Evolutionary conservation across 108 stramenopile genomes (phyloP), one percentile per base, ranked within the genome.

Genomic region (Cyclotella sp.): DNA sequence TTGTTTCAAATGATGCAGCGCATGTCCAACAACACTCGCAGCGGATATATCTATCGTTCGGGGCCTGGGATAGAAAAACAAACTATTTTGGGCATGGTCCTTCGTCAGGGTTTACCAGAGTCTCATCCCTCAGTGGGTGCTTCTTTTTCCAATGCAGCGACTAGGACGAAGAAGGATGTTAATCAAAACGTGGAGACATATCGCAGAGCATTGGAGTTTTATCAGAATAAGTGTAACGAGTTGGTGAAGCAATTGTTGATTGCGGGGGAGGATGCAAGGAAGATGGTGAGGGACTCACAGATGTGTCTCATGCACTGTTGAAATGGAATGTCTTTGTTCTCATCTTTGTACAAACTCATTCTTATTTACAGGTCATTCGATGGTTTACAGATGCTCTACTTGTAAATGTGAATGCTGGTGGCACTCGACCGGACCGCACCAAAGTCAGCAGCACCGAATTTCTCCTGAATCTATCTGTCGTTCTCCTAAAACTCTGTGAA

Each of bases 341-440:
- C n/a, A 11, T 5, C 16, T 24, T 55, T 5, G 29, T 14, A 58
- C 26, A 9, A 0, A 26, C 22, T 42, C 24, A 26, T 41, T 21
- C 39, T 63, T 4, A 28, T 60, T n/a, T 15, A 59, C 21, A 82
- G 70, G 86, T 89, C 5, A 78, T 95, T 78, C 63, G 88, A 71
- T 96, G 95, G 95, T 85, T 94, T 72, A 77, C 63, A 19, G 95
- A 96, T 82, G 89, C 90, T 15, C 70, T 93, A 39, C 61, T 92
- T 29, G 85, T 96, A 59, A 96, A 96, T 78, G 71, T 73, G 42
- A 85, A 85, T 58, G 93, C 95, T 0, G 83, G 83, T 24, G 95
- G 85, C 16, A 85, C 89, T 59, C 77, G 90, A 59, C 90, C 88
- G 13, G 95, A 96, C 78, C 61, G 69, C 26, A 73, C 77, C 67